These are phyloP conservation scores for Amanita polypyramis DNA, from an alignment of 768 basidiomycete genomes.

Conservation along the genomic window DNA sequence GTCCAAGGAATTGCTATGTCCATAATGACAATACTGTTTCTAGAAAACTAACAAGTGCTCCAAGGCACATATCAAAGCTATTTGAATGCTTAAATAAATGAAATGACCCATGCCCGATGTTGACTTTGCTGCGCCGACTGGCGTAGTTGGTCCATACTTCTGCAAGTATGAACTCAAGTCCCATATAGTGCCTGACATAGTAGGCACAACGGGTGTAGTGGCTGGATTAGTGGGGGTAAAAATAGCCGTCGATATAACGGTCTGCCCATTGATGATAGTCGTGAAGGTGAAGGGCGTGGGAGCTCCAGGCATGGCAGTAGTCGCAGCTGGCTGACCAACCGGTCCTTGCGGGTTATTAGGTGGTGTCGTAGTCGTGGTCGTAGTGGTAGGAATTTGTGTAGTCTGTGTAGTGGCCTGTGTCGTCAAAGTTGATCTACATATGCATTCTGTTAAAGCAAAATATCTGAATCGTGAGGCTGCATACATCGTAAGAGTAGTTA, in stretches of 20 bases:
- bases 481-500: conserved; percentile 35
- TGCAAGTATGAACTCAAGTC: conserved; percentile 22
- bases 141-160: conserved; percentile 17
- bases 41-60: neutral
- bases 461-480: conserved; percentile 6
- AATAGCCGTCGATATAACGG: conserved; percentile 21
- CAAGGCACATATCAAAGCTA: neutral
- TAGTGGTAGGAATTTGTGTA: conserved; percentile 12
- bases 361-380: conserved; percentile 12
- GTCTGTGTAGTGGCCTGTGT: conserved; percentile 13
- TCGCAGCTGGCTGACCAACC: conserved; percentile 42
- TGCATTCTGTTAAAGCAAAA: neutral
- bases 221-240: conserved; percentile 31
- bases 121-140: conserved; percentile 2
- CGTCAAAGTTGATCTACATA: conserved; percentile 10
- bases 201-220: conserved; percentile 15
- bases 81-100: neutral
- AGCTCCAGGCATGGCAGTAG: conserved; percentile 28
- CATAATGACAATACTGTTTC: neutral
- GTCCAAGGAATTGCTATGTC: neutral
- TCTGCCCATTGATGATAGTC: conserved; percentile 30
- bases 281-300: conserved; percentile 42
- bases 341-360: conserved; percentile 33
- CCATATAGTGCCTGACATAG: conserved; percentile 23
- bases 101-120: neutral